Percentiles rank a stretch among this genome's conserved stretches.
Evolutionary conservation across 2,329 filamentous ascomycete genomes (phyloP).

Genomic region (Metarhizium rileyi): DNA sequence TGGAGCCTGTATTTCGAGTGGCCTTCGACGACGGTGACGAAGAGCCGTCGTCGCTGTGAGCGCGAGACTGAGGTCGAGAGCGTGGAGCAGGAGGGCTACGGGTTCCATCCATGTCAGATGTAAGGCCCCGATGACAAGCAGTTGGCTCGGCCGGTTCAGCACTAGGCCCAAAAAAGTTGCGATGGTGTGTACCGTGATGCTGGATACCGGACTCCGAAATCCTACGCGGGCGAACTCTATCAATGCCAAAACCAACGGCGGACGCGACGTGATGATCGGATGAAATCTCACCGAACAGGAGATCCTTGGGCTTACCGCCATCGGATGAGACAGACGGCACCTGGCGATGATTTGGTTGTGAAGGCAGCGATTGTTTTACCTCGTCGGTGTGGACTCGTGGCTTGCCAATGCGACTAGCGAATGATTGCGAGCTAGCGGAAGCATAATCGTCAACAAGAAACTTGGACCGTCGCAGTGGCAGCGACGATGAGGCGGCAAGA

Average conservation of each 20-base stretch:
- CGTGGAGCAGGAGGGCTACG: not conserved
- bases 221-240: constrained; percentile 41
- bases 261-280: constrained; percentile 45
- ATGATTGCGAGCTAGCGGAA: constrained; percentile 46
- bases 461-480: constrained; percentile 34
- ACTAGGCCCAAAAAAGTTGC: constrained; percentile 47
- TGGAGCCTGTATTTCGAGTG: constrained; percentile 23
- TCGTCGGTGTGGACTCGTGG: constrained; percentile 28
- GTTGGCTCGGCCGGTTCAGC: constrained; percentile 54
- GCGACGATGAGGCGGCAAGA: constrained; percentile 13
- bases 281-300: constrained; percentile 68
- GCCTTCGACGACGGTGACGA: constrained; percentile 14
- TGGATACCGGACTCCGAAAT: constrained; percentile 64
- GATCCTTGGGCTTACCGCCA: constrained; percentile 33
- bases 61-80: constrained; percentile 32
- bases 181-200: constrained; percentile 38
- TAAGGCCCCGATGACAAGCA: constrained; percentile 48
- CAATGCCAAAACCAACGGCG: constrained; percentile 52
- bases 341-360: constrained; percentile 21
- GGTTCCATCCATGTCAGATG: not conserved
- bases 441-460: constrained; percentile 40
- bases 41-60: constrained; percentile 50
- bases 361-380: constrained; percentile 23
- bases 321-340: constrained; percentile 22
- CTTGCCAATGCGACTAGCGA: constrained; percentile 49